These are phyloP conservation scores for Recurvomyces mirabilis DNA, from an alignment of 495 filamentous ascomycete genomes.

Conservation along the genomic window DNA sequence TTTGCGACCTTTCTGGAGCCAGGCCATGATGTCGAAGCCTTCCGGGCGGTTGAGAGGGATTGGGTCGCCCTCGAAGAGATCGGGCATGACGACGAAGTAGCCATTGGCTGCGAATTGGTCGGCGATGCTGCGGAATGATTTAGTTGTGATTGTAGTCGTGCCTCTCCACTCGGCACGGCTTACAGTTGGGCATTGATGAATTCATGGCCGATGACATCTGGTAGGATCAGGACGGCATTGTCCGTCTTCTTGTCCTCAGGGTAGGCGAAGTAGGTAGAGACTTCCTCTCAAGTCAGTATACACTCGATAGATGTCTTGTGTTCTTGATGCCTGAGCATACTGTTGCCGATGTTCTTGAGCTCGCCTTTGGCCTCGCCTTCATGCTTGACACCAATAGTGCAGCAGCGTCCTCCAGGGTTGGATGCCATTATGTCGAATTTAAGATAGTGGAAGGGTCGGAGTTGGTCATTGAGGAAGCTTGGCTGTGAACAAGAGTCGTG, in stretches of 20 bases:
- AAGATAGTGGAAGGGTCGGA: no score
- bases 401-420: constrained; percentile 34
- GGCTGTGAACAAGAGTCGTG: no score
- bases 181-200: constrained; percentile 66
- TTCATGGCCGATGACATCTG: constrained; percentile 42
- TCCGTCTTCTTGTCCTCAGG: constrained; percentile 31
- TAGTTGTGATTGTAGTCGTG: constrained; percentile 4
- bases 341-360: constrained; percentile 30
- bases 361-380: constrained; percentile 34
- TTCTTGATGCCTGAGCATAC: constrained; percentile 18
- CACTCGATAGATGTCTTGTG: background rate
- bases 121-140: constrained; percentile 41
- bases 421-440: constrained; percentile 39
- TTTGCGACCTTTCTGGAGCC: constrained; percentile 36
- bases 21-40: constrained; percentile 48
- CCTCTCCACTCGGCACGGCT: constrained; percentile 2
- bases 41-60: constrained; percentile 46
- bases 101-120: constrained; percentile 76
- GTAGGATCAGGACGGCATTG: constrained; percentile 35
- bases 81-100: constrained; percentile 64
- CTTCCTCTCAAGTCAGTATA: constrained; percentile 16
- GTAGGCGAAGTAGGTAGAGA: constrained; percentile 36
- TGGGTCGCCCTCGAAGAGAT: constrained; percentile 65
- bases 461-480: no score
- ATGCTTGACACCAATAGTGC: constrained; percentile 36